These are phyloP conservation scores for Penicillium verrucosum DNA, from an alignment of 2,329 filamentous ascomycete genomes.

Conservation along the genomic window DNA sequence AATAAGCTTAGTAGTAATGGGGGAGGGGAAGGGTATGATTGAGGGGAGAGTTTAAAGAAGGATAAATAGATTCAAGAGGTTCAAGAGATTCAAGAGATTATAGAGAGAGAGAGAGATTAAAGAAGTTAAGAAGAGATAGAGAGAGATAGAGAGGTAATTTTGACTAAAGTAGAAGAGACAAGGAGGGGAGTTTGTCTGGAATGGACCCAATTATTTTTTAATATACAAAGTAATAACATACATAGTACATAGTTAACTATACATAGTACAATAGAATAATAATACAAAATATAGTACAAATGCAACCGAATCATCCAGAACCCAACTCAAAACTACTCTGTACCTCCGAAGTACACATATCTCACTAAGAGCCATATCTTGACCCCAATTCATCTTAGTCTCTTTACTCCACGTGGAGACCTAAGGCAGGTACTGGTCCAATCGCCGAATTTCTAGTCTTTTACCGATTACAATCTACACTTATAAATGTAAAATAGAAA, in stretches of 20 bases:
- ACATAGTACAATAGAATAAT: no score
- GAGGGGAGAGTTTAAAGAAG: neutral
- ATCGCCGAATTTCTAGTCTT: conserved; percentile 12
- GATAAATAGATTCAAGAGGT: neutral
- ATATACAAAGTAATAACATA: no score
- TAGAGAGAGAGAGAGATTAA: neutral
- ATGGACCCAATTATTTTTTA: neutral
- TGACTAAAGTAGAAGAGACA: neutral
- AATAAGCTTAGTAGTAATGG: neutral
- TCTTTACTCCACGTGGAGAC: conserved; percentile 23
- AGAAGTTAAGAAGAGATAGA: neutral
- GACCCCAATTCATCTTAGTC: conserved; percentile 9
- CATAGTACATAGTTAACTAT: no score
- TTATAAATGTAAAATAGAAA: neutral
- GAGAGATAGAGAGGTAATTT: conserved; percentile 9
- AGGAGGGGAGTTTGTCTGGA: neutral
- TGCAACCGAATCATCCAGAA: conserved; percentile 13
- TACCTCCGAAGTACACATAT: no score
- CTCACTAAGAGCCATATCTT: neutral
- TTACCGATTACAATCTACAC: neutral
- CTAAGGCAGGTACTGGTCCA: conserved; percentile 22
- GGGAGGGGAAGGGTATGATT: neutral
- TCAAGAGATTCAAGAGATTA: neutral
- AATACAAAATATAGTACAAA: neutral
- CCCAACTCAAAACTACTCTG: neutral